Base-by-base conservation (phyloP, 148 eudicot species). In the Arctostaphylos glauca region DNA sequence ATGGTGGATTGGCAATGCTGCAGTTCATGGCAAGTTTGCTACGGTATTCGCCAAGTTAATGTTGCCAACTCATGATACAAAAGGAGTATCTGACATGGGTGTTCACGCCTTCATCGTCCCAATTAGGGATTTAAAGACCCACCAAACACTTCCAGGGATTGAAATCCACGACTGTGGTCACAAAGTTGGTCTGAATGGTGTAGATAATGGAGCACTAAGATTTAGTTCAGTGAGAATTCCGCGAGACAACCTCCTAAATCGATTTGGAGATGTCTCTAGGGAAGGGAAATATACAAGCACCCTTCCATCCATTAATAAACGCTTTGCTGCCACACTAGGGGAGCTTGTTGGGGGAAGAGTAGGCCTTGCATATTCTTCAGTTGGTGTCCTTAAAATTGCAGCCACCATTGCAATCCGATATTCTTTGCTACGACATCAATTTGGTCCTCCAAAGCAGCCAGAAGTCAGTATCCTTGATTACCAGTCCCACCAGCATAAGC, bases 1-100 rank as follows among this genome's bases (percentile, higher is more conserved):
- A 81, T 96, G 98, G 98, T 96, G 98, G 98, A 96, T 96, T 74
- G 98, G 98, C 21, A 94, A 94, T 79, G 98, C 98, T 46, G 98
- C 98, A 71, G 94, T 92, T 77, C 98, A 95, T 81, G 98, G 98
- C 41, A 94, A 94, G 83, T 95, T 92, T 86, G 98, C 98, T 6
- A 88, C 96, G 49, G 98, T 95, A 48, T 95, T 95, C 84, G 98
- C 98, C 25, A 95, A 90, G 86, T 87, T 95, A 59, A 86, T 95
- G 85, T 82, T 95, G 81, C 98, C 98, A 75, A 91, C 88, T 82
- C 91, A 95, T 82, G 95, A 91, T 79, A 56, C 89, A 46, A 94
- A 88, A 81, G 96, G 92, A 58, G 62, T 85, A 68, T 83, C 98
- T 80, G 98, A 95, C 86, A 94, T 94, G 98, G 98, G 98, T 79